These are phyloP conservation scores for Leishmania major DNA, from an alignment of 208 protist genomes.

Conservation along the genomic window DNA sequence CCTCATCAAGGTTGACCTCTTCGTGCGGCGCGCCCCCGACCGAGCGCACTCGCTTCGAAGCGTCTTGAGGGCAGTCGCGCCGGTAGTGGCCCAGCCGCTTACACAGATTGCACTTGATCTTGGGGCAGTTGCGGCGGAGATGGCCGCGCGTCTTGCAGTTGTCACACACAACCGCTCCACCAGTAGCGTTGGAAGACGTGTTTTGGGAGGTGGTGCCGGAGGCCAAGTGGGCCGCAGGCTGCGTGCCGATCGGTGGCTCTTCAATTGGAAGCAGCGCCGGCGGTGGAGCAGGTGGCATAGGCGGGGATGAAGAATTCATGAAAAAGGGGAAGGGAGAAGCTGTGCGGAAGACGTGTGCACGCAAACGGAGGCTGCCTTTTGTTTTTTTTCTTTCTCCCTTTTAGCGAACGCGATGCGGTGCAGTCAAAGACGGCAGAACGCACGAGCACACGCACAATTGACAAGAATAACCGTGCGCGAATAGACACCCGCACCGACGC, in stretches of 20 bases:
- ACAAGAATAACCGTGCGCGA: constrained; percentile 2
- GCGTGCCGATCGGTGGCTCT: constrained; percentile 18
- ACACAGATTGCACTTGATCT: constrained; percentile 59
- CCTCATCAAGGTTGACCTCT: constrained; percentile 17
- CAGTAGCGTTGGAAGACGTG: constrained; percentile 5
- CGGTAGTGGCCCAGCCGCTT: constrained; percentile 62
- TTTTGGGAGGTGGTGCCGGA: not conserved
- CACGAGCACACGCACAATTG: not conserved
- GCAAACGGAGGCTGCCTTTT: not conserved
- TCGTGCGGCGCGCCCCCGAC: constrained; percentile 12
- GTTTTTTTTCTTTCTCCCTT: not conserved
- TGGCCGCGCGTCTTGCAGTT: constrained; percentile 51
- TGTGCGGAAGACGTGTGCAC: not conserved
- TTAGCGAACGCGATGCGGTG: not conserved
- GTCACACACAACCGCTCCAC: constrained; percentile 30
- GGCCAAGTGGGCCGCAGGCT: constrained; percentile 17
- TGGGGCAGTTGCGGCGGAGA: constrained; percentile 60
- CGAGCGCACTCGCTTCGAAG: constrained; percentile 15
- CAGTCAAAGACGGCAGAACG: not conserved
- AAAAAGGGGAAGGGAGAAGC: not conserved
- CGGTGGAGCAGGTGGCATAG: constrained; percentile 17
- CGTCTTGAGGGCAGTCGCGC: constrained; percentile 50
- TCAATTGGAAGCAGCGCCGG: constrained; percentile 30
- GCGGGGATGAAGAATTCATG: not conserved
- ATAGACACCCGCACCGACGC: not conserved